Evolutionary conservation across 495 filamentous ascomycete species (phyloP), one percentile per base, ranked within the genome.

Genomic region (Parmelia sp.): DNA sequence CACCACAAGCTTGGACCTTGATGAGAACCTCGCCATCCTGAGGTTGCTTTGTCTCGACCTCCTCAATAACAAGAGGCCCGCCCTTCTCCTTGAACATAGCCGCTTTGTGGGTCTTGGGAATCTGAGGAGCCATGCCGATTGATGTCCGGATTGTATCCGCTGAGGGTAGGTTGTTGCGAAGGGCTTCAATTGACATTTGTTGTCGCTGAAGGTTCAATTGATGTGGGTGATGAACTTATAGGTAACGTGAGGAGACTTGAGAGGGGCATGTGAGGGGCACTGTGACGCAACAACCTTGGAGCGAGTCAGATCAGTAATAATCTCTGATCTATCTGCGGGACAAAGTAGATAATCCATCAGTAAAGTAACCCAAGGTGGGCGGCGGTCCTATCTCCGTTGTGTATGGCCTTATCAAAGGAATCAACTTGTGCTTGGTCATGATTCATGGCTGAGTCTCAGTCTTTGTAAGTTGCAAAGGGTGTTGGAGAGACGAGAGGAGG

Each of bases 11-110:
- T 35, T 70, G 68, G 44, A 72, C 65, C 56, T 88, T 86, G 68
- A 91, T 77, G 37, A 91, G 73, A 14, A 90, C 82, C 68, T 90
- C 78, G 58, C 86, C 86, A 0, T 77, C 65, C 7, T 85, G 82
- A 36, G 87, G 88, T 68, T 86, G 80, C 3, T 86, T 88, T 15
- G 86, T 86, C 55, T 87, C 83, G 9, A 89, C 69, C 65, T 87
- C 84, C 37, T 82, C 82, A 36, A 90, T 69, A 21, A 85, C 88
- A n/a, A 86, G 87, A 60, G 89, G 80, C 5, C 76, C 82, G 29
- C 87, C 88, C 7, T 86, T 86, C 69, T 87, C 80, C 73, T 90
- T 86, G 71, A 88, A 91, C 62, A 90, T 74, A 44, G 76, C 75
- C 35, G 87, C 88, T 75, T 88, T 90, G 71, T 89, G 83, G 63